These are phyloP conservation scores for Adenanthera pavonina DNA, from an alignment of 306 rosid genomes.

Conservation along the genomic window DNA sequence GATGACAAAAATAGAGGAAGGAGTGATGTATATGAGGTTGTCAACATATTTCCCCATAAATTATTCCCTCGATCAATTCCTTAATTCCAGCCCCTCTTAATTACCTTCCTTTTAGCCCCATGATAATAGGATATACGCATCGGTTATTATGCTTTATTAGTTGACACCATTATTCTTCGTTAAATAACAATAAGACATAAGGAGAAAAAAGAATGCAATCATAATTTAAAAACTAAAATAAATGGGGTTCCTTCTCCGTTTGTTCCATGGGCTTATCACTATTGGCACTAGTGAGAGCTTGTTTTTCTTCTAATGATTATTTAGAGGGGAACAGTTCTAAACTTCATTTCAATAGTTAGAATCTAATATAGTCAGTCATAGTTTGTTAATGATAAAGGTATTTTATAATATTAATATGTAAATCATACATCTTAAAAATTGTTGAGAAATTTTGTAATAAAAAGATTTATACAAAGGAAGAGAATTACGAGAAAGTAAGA, in stretches of 20 bases:
- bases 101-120: neutral
- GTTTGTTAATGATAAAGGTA: neutral
- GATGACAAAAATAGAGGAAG: neutral
- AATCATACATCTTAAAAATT: neutral
- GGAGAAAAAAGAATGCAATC: neutral
- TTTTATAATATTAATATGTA: neutral
- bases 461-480: neutral
- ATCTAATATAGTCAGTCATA: neutral
- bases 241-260: neutral
- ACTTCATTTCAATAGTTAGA: neutral
- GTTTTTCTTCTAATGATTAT: neutral
- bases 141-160: neutral
- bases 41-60: neutral
- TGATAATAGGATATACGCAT: neutral
- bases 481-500: too few species aligned
- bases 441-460: neutral
- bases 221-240: neutral
- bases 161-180: neutral
- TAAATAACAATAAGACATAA: neutral
- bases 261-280: neutral
- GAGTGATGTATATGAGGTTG: neutral
- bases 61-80: neutral
- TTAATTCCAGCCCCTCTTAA: neutral
- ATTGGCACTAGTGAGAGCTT: neutral
- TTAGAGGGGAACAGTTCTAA: neutral